A percentile compares a stretch with the other conserved stretches of the same genome.
phyloP scores from a whole-genome alignment of 2,329 filamentous ascomycete genomes.

The Cryoendolithus antarcticus region DNA sequence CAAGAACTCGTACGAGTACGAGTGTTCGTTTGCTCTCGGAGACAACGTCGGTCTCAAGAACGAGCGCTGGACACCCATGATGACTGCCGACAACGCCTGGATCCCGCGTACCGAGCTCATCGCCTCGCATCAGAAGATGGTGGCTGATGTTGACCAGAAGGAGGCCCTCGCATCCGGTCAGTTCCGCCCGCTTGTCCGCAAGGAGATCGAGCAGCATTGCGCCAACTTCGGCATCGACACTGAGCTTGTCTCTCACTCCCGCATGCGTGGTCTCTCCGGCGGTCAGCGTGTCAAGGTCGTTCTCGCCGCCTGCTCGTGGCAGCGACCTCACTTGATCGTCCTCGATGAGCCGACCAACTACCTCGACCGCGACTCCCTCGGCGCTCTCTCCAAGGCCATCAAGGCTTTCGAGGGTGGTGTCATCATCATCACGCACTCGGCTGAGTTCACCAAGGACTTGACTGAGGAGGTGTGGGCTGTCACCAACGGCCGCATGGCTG shows the following conservation, averaged over 20 bases:
- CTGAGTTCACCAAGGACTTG: conserved; percentile 96
- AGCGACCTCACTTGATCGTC: conserved; percentile 97
- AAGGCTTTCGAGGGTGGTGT: conserved; percentile 99
- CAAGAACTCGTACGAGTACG: conserved; percentile 99
- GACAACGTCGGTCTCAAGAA: conserved; percentile 98
- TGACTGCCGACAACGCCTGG: conserved; percentile 96
- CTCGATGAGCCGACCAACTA: conserved; percentile 99
- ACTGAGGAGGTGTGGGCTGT: conserved; percentile 99
- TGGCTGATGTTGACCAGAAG: conserved; percentile 98
- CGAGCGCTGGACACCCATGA: conserved; percentile 96
- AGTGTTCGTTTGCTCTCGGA: conserved; percentile 95
- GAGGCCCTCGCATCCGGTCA: conserved; percentile 92
- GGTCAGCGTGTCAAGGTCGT: conserved; percentile 99
- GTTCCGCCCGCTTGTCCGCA: conserved; percentile 69
- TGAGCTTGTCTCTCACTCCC: conserved; percentile 95
- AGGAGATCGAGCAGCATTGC: conserved; percentile 92
- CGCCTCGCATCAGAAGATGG: conserved; percentile 93
- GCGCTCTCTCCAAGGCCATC: conserved; percentile 93
- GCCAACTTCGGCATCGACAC: conserved; percentile 97
- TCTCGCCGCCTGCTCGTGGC: conserved; percentile 95
- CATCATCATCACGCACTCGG: conserved; percentile 98
- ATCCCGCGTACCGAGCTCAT: conserved; percentile 92
- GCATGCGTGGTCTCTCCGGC: conserved; percentile 98
- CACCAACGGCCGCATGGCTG: conserved; percentile 86
- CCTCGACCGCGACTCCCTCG: conserved; percentile 95